Conservation (phyloP, 75 land plant species). For the Pseudotsuga menziesii region DNA sequence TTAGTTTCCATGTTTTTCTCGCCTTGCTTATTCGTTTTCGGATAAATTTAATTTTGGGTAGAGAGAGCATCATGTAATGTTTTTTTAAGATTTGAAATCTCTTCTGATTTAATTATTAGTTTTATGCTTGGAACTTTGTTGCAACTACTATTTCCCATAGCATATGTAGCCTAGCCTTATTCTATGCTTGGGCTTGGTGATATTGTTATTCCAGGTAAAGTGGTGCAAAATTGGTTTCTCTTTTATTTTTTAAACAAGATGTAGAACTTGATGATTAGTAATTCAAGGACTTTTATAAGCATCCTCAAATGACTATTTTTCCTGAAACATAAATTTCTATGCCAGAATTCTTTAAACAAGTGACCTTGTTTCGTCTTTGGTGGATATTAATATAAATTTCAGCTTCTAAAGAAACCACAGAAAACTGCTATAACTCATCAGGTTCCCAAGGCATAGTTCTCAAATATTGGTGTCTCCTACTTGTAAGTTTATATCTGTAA, state of each 20-base stretch:
- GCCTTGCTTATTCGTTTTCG: background rate
- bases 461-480: too few species aligned
- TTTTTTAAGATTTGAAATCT: background rate
- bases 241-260: background rate
- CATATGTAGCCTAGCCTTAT: constrained; percentile 60
- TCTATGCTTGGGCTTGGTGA: constrained; percentile 99
- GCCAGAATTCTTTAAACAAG: too few species aligned
- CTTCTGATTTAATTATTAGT: background rate
- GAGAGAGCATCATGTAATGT: too few species aligned
- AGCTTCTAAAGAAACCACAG: too few species aligned
- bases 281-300: too few species aligned
- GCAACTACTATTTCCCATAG: constrained; percentile 95
- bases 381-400: too few species aligned
- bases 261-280: background rate
- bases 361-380: too few species aligned
- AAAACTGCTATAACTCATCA: too few species aligned
- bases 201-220: constrained; percentile 95
- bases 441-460: too few species aligned
- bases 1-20: background rate
- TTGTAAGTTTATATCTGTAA: too few species aligned
- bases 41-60: constrained; percentile 3
- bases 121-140: constrained; percentile 4
- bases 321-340: too few species aligned
- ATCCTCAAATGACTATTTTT: too few species aligned
- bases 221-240: background rate